Percentiles rank a stretch among this genome's conserved stretches.
Evolutionary conservation across 2,329 filamentous ascomycete genomes (phyloP).

Genomic region (Colletotrichum sp.): DNA sequence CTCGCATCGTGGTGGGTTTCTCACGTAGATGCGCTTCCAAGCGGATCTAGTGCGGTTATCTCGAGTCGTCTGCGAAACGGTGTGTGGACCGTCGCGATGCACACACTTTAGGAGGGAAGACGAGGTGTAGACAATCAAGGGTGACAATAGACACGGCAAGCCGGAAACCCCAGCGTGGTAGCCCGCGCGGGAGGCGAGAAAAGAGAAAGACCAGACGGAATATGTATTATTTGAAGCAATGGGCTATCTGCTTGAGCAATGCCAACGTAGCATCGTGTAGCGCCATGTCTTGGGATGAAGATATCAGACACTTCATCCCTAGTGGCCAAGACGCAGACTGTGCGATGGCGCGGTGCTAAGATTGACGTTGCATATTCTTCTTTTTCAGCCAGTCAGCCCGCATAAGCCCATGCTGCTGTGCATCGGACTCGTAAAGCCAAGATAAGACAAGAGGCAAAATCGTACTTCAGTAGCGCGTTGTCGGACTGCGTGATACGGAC

Average conservation of each 20-base stretch:
- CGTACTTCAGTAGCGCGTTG: not conserved
- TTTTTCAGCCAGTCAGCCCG: not conserved
- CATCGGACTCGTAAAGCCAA: not conserved
- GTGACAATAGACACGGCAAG: not conserved
- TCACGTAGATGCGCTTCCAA: not conserved
- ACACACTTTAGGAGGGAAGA: not conserved
- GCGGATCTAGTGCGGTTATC: not conserved
- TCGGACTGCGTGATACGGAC: not conserved
- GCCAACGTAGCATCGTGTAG: not conserved
- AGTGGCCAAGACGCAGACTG: not conserved
- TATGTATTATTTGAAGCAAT: not conserved
- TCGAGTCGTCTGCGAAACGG: not conserved
- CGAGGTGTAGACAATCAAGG: not conserved
- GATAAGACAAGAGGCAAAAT: not conserved
- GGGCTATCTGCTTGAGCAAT: not conserved
- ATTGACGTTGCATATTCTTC: not conserved
- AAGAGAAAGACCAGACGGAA: not conserved
- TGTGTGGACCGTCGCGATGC: not conserved
- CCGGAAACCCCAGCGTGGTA: not conserved
- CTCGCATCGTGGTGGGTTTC: not conserved
- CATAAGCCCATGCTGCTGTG: not conserved
- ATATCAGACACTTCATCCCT: not conserved
- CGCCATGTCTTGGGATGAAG: slow-evolving; percentile 7
- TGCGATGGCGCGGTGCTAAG: not conserved
- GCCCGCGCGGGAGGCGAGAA: not conserved